These are phyloP conservation scores for Chernovozyma aurita DNA, from an alignment of 1,139 yeast genomes.

Conservation along the genomic window DNA sequence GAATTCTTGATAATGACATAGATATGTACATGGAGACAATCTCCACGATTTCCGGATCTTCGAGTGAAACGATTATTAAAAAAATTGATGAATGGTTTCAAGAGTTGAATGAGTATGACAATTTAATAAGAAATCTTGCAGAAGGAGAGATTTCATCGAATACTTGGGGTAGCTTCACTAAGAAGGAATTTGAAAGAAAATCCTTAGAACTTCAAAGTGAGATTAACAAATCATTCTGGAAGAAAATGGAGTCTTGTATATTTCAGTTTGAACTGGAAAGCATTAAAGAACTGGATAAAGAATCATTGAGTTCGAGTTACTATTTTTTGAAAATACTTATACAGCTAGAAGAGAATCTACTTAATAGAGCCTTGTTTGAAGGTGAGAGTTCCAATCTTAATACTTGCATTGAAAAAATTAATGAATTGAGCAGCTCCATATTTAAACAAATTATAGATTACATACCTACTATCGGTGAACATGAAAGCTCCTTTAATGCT, in stretches of 20 bases:
- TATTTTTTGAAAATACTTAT: slow-evolving; percentile 12
- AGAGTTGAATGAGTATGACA: slow-evolving; percentile 11
- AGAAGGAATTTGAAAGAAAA: slow-evolving; percentile 1
- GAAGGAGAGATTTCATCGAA: not conserved
- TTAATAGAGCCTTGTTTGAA: not conserved
- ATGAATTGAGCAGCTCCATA: slow-evolving; percentile 5
- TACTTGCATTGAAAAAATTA: slow-evolving; percentile 1
- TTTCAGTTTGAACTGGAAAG: slow-evolving; percentile 1
- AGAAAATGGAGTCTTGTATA: slow-evolving; percentile 9
- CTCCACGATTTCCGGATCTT: slow-evolving; percentile 7
- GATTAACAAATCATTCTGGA: slow-evolving; percentile 11
- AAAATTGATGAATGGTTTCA: slow-evolving; percentile 23
- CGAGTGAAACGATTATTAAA: slow-evolving; percentile 11
- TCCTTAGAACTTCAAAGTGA: not conserved
- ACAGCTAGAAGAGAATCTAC: slow-evolving; percentile 8
- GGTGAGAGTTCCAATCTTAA: slow-evolving; percentile 5
- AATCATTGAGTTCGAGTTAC: slow-evolving; percentile 9
- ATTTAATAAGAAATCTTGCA: not conserved
- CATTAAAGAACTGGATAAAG: not conserved
- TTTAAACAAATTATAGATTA: slow-evolving; percentile 9
- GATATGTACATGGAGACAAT: slow-evolving; percentile 19
- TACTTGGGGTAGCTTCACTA: slow-evolving; percentile 14
- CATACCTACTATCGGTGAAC: slow-evolving; percentile 7
- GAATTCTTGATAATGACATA: slow-evolving; percentile 23
- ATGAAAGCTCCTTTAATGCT: slow-evolving; percentile 6